A percentile compares a stretch with the other conserved stretches of the same genome.
These are phyloP conservation scores for Lactifluus hygrophoroides DNA, from an alignment of 768 basidiomycete genomes.

Conservation along the genomic window DNA sequence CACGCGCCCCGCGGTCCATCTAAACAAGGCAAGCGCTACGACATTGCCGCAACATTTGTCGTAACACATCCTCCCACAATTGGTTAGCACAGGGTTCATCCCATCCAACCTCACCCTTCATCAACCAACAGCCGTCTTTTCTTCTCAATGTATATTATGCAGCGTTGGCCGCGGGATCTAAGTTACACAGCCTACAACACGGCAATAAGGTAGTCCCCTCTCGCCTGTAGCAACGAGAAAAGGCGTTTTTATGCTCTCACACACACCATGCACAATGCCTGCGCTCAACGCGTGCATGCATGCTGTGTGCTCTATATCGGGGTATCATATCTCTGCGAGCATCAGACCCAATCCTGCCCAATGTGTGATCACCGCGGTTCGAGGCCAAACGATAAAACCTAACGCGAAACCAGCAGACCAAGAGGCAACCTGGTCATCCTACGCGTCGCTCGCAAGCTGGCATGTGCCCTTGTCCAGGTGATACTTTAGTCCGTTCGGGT, in stretches of 20 bases:
- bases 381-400: not conserved
- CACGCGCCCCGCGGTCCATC: slow-evolving; percentile 3
- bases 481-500: slow-evolving; percentile 60
- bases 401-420: not conserved
- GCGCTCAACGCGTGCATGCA: slow-evolving; percentile 11
- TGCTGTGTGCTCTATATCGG: slow-evolving; percentile 5
- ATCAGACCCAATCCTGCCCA: not conserved
- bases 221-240: slow-evolving; percentile 8
- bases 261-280: not conserved
- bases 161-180: slow-evolving; percentile 3
- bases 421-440: not conserved
- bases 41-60: slow-evolving; percentile 10
- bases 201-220: slow-evolving; percentile 6
- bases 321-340: slow-evolving; percentile 13
- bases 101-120: not conserved
- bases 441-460: slow-evolving; percentile 28
- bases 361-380: not conserved
- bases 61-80: too few relatives aligned
- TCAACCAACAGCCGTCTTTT: too few relatives aligned
- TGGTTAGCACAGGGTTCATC: slow-evolving; percentile 1
- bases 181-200: slow-evolving; percentile 16
- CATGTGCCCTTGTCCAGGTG: slow-evolving; percentile 62
- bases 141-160: slow-evolving; percentile 2
- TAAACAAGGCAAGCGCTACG: slow-evolving; percentile 11
- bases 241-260: not conserved